phyloP scores from a whole-genome alignment of 1,284 basidiomycete species.

The Tetrapyrgos nigripes region DNA sequence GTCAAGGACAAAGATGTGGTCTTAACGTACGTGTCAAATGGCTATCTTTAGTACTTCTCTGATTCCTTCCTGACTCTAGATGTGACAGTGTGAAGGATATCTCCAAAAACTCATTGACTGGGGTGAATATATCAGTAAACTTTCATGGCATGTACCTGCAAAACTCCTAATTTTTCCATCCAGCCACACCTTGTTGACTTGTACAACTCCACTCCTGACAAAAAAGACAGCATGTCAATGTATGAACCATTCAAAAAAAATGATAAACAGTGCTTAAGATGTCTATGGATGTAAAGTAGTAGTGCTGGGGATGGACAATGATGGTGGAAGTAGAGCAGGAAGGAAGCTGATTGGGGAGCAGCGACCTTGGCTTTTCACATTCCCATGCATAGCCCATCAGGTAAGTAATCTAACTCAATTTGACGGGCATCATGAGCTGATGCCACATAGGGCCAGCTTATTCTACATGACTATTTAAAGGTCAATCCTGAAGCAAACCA shows the following conservation, averaged over 20 bases:
- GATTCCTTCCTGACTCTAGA: not conserved
- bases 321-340: conserved; percentile 21
- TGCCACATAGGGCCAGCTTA: conserved; percentile 3
- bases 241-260: conserved; percentile 9
- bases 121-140: conserved; percentile 14
- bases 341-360: conserved; percentile 8
- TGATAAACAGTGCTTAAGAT: conserved; percentile 14
- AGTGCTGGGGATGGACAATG: conserved; percentile 18
- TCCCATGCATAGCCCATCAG: conserved; percentile 22
- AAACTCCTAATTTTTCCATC: not conserved
- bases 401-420: conserved; percentile 5
- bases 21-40: conserved; percentile 1
- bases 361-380: conserved; percentile 14
- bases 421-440: not conserved
- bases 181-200: conserved; percentile 7
- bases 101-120: conserved; percentile 10
- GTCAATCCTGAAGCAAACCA: conserved; percentile 16
- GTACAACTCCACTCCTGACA: conserved; percentile 7
- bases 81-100: conserved; percentile 18
- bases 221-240: conserved; percentile 11
- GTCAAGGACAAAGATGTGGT: conserved; percentile 14
- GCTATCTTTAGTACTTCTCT: not conserved
- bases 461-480: conserved; percentile 7
- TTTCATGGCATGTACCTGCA: not conserved
- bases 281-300: conserved; percentile 13